phyloP scores from a whole-genome alignment of 306 rosid species.

The Malus asiatica region DNA sequence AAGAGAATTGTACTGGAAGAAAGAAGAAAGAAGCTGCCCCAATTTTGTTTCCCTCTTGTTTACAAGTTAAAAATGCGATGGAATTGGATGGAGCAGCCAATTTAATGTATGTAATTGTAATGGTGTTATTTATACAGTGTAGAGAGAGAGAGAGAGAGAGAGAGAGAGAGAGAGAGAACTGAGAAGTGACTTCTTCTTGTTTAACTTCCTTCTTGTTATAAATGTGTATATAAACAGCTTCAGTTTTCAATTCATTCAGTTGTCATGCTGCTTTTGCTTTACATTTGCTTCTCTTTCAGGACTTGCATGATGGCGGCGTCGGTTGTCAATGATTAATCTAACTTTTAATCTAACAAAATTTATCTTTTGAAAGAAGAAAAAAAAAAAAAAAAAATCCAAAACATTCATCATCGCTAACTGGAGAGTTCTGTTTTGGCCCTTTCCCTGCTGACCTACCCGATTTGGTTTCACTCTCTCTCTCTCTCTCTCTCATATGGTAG shows the following conservation, averaged over 20 bases:
- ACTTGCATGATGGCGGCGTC: not conserved
- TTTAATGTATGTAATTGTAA: conserved; percentile 68
- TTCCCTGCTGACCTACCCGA: conserved; percentile 14
- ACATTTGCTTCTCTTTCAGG: conserved; percentile 19
- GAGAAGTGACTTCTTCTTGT: not conserved
- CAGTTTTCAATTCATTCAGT: conserved; percentile 14
- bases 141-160: not conserved
- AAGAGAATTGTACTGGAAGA: conserved; percentile 24
- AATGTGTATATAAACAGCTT: conserved; percentile 80
- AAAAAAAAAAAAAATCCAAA: conserved; percentile 1
- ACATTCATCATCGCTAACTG: conserved; percentile 40
- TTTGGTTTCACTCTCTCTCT: conserved; percentile 15
- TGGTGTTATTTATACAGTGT: conserved; percentile 55
- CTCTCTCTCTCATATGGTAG: not conserved
- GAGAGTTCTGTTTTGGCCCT: conserved; percentile 36
- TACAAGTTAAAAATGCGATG: conserved; percentile 21
- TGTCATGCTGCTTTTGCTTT: conserved; percentile 21
- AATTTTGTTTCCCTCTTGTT: conserved; percentile 37
- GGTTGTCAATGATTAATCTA: too few relatives aligned
- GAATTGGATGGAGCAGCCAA: conserved; percentile 30
- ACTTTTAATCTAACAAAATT: too few relatives aligned
- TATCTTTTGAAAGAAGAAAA: too few relatives aligned
- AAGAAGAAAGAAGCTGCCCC: conserved; percentile 30
- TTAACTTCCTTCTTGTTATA: conserved; percentile 29
- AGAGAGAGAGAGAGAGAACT: not conserved